Base-by-base conservation (phyloP, 2,329 filamentous ascomycete species). In the Pyrenophora seminiperda region DNA sequence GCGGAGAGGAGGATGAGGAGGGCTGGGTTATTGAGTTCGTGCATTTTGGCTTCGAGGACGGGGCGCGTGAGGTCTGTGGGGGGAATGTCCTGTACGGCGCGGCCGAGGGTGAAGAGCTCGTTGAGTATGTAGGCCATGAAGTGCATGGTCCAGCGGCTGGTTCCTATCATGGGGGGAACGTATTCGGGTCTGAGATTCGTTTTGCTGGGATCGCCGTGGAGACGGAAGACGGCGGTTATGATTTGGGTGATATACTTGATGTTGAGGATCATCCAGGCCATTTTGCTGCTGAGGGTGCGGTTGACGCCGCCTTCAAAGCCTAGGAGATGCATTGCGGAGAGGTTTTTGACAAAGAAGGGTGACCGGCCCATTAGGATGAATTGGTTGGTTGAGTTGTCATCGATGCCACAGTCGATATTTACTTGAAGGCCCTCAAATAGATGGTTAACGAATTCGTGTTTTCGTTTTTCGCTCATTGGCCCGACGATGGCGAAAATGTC, bases 361-460 rank as follows among this genome's bases (percentile, higher is more conserved):
- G 50, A 86, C 80, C 67, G 74, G 38, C 68, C 67, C 7, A 73
- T 60, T 0, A 72, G 43, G 61, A 74, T 58, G 62, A 73, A 58
- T 29, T 72, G 62, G 22, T 71, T 68, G 37, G 60, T 62, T 56
- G 53, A 93, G 86, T 60, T 88, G 1, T 83, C 77, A 53, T 96
- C 90, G 40, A 89, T 83, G 0, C 90, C 88, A 66, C 92, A 95
- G 73, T 97, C 93, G 39, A 92, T 83, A 41, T 86, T 84, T 1
- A 73, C 63, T 36, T 65, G 63, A 4, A 74, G 59, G 1, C 63
- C 66, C 24, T 79, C 82, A 50, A 83, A 81, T n/a, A 84, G 82
- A 18, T 88, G 81, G 7, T 87, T 84, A 24, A 93, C 75, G 29
- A 95, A 79, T 9, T 68, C 57, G 15, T 60, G 50, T 46, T 63